phyloP scores from a whole-genome alignment of 164 flowering plant species.

The Warburgia ugandensis region DNA sequence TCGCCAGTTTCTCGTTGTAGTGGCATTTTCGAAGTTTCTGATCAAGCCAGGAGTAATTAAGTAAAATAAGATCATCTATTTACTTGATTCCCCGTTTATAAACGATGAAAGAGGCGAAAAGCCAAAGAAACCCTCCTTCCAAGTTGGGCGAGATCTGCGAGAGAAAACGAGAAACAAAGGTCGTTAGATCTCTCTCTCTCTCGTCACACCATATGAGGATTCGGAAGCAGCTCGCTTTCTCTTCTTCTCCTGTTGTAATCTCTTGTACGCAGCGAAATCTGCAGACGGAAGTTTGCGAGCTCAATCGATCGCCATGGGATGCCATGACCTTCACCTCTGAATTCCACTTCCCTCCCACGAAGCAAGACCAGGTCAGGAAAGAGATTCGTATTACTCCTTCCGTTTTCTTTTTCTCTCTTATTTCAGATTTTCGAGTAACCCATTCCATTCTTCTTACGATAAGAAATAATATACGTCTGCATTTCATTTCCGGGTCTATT shows the following conservation, averaged over 20 bases:
- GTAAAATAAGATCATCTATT: too few relatives aligned
- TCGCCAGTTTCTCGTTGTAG: too few relatives aligned
- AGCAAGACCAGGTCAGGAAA: conserved; percentile 9
- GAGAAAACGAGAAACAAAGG: too few relatives aligned
- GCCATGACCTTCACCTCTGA: conserved; percentile 26
- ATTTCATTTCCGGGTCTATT: too few relatives aligned
- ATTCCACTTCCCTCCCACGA: conserved; percentile 1
- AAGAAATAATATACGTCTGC: too few relatives aligned
- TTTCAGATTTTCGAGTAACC: too few relatives aligned
- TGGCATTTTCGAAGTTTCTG: too few relatives aligned
- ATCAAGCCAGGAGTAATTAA: too few relatives aligned
- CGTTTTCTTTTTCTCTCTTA: too few relatives aligned
- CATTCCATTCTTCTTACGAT: too few relatives aligned
- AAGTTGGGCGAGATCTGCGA: conserved; percentile 8
- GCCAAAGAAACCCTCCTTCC: conserved; percentile 11
- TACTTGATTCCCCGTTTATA: too few relatives aligned
- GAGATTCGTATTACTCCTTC: background rate
- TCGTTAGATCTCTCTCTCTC: conserved; percentile 1
- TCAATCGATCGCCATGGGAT: conserved; percentile 63
- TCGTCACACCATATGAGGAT: conserved; percentile 14
- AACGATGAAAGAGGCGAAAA: too few relatives aligned
- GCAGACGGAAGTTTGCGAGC: conserved; percentile 33
- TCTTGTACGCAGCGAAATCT: background rate
- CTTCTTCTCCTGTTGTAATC: background rate
- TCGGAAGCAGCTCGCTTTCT: conserved; percentile 7